Conservation (phyloP, 1,139 yeast genomes). For the Hyphopichia pseudoburtonii region DNA sequence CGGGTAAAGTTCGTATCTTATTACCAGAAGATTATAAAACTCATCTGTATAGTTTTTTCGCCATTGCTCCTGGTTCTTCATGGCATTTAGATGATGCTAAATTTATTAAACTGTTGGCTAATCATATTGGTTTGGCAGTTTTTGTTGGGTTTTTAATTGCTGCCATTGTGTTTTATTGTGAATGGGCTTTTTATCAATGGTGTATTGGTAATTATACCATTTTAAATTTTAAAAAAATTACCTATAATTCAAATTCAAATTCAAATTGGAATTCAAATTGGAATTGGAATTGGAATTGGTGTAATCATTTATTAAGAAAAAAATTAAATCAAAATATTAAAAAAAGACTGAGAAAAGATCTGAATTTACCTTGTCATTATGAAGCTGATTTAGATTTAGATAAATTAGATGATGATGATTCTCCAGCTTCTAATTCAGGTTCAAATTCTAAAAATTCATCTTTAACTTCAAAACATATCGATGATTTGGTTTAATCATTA, state of each 20-base stretch:
- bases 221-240: constrained; percentile 17
- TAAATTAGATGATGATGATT: neutral
- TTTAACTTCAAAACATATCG: neutral
- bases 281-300: constrained; percentile 10
- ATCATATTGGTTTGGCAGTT: constrained; percentile 69
- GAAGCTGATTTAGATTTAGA: neutral
- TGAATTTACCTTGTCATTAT: constrained; percentile 43
- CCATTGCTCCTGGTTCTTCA: constrained; percentile 75
- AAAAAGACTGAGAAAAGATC: constrained; percentile 55
- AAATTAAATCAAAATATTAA: constrained; percentile 20
- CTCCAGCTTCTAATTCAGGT: neutral
- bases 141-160: constrained; percentile 66
- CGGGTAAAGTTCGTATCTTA: constrained; percentile 63
- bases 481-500: neutral
- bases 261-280: constrained; percentile 19
- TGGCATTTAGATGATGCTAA: constrained; percentile 90
- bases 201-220: constrained; percentile 21
- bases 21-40: constrained; percentile 72
- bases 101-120: constrained; percentile 66
- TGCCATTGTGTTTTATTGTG: constrained; percentile 54
- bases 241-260: neutral
- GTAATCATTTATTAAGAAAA: constrained; percentile 9
- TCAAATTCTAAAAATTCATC: neutral
- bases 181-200: constrained; percentile 59
- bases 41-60: constrained; percentile 59